Base-by-base conservation (phyloP, 2,329 filamentous ascomycete species). In the Calonectria leucothoes region DNA sequence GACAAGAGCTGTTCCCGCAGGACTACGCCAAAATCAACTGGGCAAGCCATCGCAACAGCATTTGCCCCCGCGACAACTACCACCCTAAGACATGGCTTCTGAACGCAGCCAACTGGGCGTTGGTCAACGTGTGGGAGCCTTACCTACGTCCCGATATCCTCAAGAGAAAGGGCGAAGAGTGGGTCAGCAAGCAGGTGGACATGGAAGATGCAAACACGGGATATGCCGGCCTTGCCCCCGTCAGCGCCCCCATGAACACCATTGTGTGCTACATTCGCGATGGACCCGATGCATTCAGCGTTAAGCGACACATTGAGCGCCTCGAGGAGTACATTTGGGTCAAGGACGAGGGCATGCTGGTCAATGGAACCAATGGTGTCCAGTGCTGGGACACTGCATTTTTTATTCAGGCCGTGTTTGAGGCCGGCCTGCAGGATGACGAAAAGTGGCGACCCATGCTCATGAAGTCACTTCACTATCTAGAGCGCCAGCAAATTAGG, bases 351-450 rank as follows among this genome's bases (percentile, higher is more conserved):
- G 97, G 97, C 7, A 95, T 99, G 94, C 89, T 98, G 61, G 93
- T 93, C 85, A 98, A 98, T 79, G 97, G 97, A 45, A 99, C 97
- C 11, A 98, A 99, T 78, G 97, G 97, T n/a, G 96, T 98, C 1
- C 97, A 99, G 84, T 94, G 93, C 76, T 99, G 97, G 97, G 97
- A 99, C 82, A 99, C 97, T 0, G 91, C 95, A 0, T 98, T 98
- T 82, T 87, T 93, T 23, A 95, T 98, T 39, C 95, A 98, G 83
- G 93, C 94, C 0, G 91, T 94, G 7, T 90, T 95, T 66, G 94
- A 95, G 63, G 93, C 94, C 8, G 95, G 94, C 0, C 89, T 98
- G 31, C 93, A 94, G n/a, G 86, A 92, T 35, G 92, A 97, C 61
- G 88, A 92, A 15, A 92, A 93, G 79, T 98, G 94, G 92, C 91